These are phyloP conservation scores for Scenedesmus sp. DNA, from an alignment of 163 green algal species.

Conservation along the genomic window DNA sequence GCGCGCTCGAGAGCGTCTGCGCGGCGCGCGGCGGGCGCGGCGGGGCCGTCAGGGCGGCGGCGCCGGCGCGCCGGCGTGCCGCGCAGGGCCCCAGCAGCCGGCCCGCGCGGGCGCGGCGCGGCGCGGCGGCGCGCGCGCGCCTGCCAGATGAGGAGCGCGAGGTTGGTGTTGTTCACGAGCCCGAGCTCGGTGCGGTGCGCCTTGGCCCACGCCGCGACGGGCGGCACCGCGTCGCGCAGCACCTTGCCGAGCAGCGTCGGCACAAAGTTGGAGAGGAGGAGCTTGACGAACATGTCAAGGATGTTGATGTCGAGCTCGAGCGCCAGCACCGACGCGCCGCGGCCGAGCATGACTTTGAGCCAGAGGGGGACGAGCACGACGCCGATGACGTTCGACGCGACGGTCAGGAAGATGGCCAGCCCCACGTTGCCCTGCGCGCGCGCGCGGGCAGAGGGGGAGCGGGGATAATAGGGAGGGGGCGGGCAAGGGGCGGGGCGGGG, in stretches of 20 bases:
- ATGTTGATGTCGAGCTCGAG: conserved; percentile 22
- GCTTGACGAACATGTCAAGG: conserved; percentile 23
- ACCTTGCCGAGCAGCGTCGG: conserved; percentile 9
- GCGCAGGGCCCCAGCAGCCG: too few species aligned
- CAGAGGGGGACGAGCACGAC: conserved; percentile 11
- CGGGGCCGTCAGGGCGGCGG: too few species aligned
- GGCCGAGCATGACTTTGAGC: conserved; percentile 15
- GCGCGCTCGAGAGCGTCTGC: background rate
- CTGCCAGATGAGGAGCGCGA: conserved; percentile 10
- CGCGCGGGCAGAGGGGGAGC: background rate
- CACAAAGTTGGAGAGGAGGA: conserved; percentile 26
- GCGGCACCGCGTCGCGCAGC: background rate
- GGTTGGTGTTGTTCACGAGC: background rate
- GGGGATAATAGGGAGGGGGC: background rate
- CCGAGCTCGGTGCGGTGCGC: background rate
- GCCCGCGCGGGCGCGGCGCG: too few species aligned
- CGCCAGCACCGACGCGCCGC: background rate
- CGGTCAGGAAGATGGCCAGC: conserved; percentile 23
- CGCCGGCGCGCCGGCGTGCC: too few species aligned
- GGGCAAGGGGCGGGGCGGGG: too few species aligned
- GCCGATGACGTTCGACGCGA: conserved; percentile 4
- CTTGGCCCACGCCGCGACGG: background rate
- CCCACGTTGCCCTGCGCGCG: conserved; percentile 27
- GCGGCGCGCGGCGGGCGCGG: too few species aligned
- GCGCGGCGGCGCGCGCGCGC: too few species aligned